A percentile compares a stretch with the other conserved stretches of the same genome.
phyloP scores from a whole-genome alignment of 257 asterid species.

The Rubia yunnanensis region DNA sequence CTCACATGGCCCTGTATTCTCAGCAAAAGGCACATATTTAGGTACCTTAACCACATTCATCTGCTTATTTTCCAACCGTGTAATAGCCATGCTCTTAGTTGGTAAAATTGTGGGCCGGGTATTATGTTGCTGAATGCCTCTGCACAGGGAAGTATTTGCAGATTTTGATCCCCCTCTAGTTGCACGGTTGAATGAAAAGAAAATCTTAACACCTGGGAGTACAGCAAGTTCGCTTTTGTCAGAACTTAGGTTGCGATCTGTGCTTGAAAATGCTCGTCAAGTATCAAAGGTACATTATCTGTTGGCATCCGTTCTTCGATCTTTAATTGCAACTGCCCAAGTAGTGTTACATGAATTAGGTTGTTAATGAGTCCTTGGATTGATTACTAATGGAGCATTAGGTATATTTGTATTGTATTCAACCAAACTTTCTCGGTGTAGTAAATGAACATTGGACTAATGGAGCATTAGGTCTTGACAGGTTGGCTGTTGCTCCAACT shows the following conservation, averaged over 20 bases:
- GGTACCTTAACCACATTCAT: conserved; percentile 17
- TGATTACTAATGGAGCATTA: not conserved
- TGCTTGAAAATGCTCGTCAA: conserved; percentile 40
- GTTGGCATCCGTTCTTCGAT: not conserved
- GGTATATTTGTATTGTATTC: not conserved
- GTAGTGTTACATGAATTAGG: not conserved
- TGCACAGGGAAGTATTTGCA: conserved; percentile 31
- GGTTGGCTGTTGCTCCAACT: conserved; percentile 8
- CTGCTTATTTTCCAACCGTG: not conserved
- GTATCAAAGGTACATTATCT: conserved; percentile 24
- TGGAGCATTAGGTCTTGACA: too few species aligned
- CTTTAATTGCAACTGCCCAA: conserved; percentile 1
- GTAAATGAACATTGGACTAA: conserved; percentile 6
- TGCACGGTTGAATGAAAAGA: conserved; percentile 32
- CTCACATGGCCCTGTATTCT: conserved; percentile 41
- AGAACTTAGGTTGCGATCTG: conserved; percentile 31
- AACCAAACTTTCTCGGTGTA: conserved; percentile 2
- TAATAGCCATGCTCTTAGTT: not conserved
- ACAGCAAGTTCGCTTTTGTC: conserved; percentile 26
- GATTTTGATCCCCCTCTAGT: conserved; percentile 35
- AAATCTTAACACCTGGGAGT: conserved; percentile 30
- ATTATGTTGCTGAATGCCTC: not conserved
- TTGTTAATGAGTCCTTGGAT: not conserved
- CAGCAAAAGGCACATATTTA: conserved; percentile 28
- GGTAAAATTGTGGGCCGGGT: not conserved